Base-by-base conservation (phyloP, 805 yeast species). In the Candida easanensis region DNA sequence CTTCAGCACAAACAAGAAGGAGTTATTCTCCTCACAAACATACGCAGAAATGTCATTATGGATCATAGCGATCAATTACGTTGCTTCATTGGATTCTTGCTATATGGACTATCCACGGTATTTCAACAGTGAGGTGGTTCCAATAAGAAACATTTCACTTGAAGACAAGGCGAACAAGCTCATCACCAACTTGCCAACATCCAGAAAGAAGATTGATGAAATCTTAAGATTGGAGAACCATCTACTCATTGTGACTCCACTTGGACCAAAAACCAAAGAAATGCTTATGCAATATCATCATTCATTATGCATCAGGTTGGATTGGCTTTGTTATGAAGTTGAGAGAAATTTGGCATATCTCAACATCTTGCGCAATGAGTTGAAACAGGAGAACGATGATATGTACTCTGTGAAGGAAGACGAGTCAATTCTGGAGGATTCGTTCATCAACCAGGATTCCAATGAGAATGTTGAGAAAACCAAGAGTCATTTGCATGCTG, bases 281-380 rank as follows among this genome's bases (percentile, higher is more conserved):
- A 56, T 63, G 5, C 48, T 83, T 17, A 57, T 67, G 11, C 60
- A 64, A 21, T 68, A 78, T 3, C 70, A 74, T 17, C 71, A 73
- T 34, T 64, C 71, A 45, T 58, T 78, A 46, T 68, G 73, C n/a
- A 69, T 77, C 20, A 72, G 75, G 47, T 58, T 81, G 35, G 82
- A 79, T 46, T 76, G 80, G 79, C 60, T 74, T 28, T 71, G 80
- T 70, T 73, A 73, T 44, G 84, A 82, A 45, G 61, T 71, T 13
- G 68, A 73, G 42, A 67, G 77, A 37, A 66, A 70, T 35, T 59
- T 60, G 20, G 65, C 71, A 20, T 74, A 74, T 55, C 49, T 64
- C 14, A 61, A 61, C 28, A 59, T 74, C 15, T 54, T 72, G 39
- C 34, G 44, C n/a, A 39, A 21, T 13, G 60, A 56, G 39, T 18